phyloP scores from a whole-genome alignment of 1,284 basidiomycete genomes.

The Trametes hirsuta region DNA sequence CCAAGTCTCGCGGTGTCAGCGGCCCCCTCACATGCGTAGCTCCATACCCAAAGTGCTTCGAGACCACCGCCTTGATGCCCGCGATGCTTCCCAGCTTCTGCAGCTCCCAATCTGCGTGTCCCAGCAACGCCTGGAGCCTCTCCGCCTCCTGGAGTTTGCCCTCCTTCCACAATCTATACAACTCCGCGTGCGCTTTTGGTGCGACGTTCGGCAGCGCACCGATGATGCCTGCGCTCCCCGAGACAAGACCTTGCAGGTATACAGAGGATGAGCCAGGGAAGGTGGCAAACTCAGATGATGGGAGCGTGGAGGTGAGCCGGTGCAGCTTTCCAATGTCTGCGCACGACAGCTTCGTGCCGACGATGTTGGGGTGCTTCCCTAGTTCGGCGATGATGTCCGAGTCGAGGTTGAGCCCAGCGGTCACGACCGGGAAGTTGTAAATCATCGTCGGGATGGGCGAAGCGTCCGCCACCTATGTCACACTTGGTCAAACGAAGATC shows the following conservation, averaged over 20 bases:
- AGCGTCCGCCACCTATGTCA: conserved; percentile 71
- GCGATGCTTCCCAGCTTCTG: conserved; percentile 73
- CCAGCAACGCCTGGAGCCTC: conserved; percentile 69
- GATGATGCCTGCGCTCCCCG: conserved; percentile 72
- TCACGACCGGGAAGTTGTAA: conserved; percentile 88
- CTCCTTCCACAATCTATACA: conserved; percentile 62
- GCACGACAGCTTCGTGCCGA: conserved; percentile 88
- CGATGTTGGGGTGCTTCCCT: conserved; percentile 84
- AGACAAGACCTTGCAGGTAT: conserved; percentile 69
- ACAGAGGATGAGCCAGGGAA: conserved; percentile 70
- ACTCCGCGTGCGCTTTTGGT: conserved; percentile 70
- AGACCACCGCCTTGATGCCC: conserved; percentile 72
- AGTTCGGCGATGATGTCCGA: conserved; percentile 79
- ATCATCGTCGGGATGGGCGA: conserved; percentile 88
- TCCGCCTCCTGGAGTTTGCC: conserved; percentile 69
- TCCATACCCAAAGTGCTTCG: conserved; percentile 74
- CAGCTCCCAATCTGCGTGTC: conserved; percentile 75
- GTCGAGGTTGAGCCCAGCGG: conserved; percentile 86
- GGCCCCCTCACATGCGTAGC: conserved; percentile 59
- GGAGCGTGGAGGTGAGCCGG: conserved; percentile 64
- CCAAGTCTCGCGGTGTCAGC: conserved; percentile 47
- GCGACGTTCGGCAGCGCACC: conserved; percentile 78
- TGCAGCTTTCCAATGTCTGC: conserved; percentile 85
- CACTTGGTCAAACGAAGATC: background rate
- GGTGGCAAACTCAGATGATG: conserved; percentile 58